Evolutionary conservation across 345 rosid genomes (phyloP).

Genomic region (Aethionema arabicum): DNA sequence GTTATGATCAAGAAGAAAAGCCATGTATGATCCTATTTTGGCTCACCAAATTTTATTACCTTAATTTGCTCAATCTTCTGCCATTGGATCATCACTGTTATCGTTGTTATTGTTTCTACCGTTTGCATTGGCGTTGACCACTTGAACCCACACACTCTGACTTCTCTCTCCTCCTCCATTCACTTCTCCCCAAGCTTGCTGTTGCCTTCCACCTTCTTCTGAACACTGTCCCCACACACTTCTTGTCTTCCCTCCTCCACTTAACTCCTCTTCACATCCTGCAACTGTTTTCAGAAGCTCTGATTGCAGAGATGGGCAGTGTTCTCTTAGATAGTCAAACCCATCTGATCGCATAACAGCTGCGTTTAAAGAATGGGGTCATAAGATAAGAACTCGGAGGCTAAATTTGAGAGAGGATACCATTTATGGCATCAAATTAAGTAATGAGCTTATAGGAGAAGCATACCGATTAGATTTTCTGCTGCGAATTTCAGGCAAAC

Average conservation of each 20-base stretch:
- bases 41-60: neutral
- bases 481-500: constrained; percentile 89
- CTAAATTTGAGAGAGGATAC: too few species aligned
- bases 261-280: constrained; percentile 64
- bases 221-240: constrained; percentile 71
- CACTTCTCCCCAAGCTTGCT: constrained; percentile 51
- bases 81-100: constrained; percentile 37
- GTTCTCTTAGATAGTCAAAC: constrained; percentile 64
- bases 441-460: constrained; percentile 8
- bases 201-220: constrained; percentile 61
- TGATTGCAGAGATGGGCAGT: constrained; percentile 63
- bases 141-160: constrained; percentile 61
- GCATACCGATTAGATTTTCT: constrained; percentile 80
- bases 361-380: constrained; percentile 36
- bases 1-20: too few species aligned
- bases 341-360: constrained; percentile 78
- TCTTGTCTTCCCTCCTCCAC: constrained; percentile 60
- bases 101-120: constrained; percentile 33
- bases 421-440: neutral
- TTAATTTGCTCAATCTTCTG: constrained; percentile 30
- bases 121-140: constrained; percentile 45
- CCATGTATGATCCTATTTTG: neutral
- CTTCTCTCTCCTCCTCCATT: constrained; percentile 57
- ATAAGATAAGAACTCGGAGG: too few species aligned
- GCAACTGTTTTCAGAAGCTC: constrained; percentile 74